Base-by-base conservation (phyloP, 352 stramenopile genomes). In the Phytopythium montanum region DNA sequence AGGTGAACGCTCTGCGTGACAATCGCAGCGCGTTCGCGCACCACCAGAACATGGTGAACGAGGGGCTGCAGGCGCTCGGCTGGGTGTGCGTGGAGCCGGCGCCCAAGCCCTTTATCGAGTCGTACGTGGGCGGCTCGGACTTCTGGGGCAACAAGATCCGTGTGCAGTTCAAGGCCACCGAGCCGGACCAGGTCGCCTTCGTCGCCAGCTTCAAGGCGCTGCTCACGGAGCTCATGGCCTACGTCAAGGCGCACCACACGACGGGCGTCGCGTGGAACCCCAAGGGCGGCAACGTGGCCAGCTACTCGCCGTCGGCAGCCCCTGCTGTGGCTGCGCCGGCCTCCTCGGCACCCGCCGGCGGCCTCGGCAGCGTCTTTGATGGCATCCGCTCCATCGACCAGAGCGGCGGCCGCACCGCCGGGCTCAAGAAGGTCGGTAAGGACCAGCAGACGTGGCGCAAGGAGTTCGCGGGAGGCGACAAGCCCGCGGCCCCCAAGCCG, bases 81-180 rank as follows among this genome's bases (percentile, higher is more conserved):
- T 95, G 85, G 85, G 62, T 95, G 56, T 88, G 72, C 25, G 80
- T 93, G 19, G 69, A 95, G 67, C 87, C 86, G 2, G 83, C 90
- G 0, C 96, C 96, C 12, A 95, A 95, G 61, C 86, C 90, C 31
- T 98, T 98, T 74, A 96, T 98, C 56, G 96, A 98, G 64, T 96
- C 92, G 63, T 98, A 96, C 62, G 79, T 99, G 59, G 96, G 91
- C 44, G 93, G 88, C 48, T 94, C 85, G 42, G 96, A 99, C 68
- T 99, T 98, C 75, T 99, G 95, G 92, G 92, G 92, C 48, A 99
- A 99, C 79, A 98, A 98, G 70, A 98, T 99, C 72, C 82, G 97
- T 53, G 97, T 98, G 71, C 87, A 98, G 69, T 98, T 90, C 79
- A 98, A 98, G 66, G 96, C 94, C 34, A 87, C 90, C 56, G 86